Evolutionary conservation across 345 rosid genomes (phyloP), one percentile per base, ranked within the genome.

Genomic region (Gossypium sturtianum): DNA sequence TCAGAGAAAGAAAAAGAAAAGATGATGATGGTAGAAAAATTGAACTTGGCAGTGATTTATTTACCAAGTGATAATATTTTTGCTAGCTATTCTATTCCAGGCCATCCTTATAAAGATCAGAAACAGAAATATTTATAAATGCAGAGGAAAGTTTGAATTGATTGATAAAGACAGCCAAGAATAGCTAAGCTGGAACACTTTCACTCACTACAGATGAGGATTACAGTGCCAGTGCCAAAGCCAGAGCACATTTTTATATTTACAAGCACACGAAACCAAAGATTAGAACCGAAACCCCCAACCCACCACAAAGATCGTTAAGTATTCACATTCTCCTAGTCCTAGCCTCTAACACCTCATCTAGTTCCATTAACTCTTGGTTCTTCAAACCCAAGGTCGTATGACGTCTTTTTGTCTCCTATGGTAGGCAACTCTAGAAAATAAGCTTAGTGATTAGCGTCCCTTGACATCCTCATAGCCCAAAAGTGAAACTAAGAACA

Each of bases 271-370:
- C 45, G 56, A 78, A 60, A 72, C 66, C 41, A 13, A 59, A 65
- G 16, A 71, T 70, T 48, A 38, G 12, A 49, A 29, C 19, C 12
- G n/a, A 49, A 12, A 12, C 17, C n/a, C 43, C 66, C 41, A 61
- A 17, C 53, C 70, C 64, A 77, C 57, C 47, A 38, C 71, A 75
- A 71, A 66, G 43, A 61, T 67, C 75, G 53, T 61, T 11, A 72
- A 75, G 66, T 79, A 75, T 81, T 76, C 75, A 79, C 82, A 79
- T 43, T 71, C 20, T 74, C 41, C 82, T 82, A 77, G 58, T 25
- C 68, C 78, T 51, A 53, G 19, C 51, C 22, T 49, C 73, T 75
- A 73, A 79, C 41, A 47, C 63, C 70, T 22, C 20, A 61, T 27
- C 80, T 74, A 73, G 44, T 61, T 61, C 7, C 74, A 51, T 16